Conservation (phyloP, 345 rosid genomes). For the Pseudoturritis turrita region DNA sequence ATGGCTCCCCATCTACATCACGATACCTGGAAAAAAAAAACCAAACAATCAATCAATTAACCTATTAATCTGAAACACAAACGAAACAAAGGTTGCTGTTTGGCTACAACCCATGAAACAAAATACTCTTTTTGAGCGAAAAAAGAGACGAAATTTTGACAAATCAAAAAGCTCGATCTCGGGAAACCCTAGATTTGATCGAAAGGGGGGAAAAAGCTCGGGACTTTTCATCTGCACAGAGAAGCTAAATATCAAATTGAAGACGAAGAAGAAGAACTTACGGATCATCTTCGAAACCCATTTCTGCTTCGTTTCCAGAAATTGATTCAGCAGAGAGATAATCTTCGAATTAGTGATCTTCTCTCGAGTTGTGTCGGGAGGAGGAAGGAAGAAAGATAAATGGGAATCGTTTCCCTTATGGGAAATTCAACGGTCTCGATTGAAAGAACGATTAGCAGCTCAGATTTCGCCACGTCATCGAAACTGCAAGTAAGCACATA, state of each 20-base stretch:
- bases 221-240: not conserved
- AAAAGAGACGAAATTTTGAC: not conserved
- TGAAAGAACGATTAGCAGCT: not conserved
- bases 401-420: not conserved
- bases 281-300: conserved; percentile 85
- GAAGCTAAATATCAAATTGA: not conserved
- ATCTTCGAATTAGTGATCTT: conserved; percentile 4
- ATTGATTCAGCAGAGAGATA: not conserved
- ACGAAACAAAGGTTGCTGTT: not conserved
- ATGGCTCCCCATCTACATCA: conserved; percentile 92
- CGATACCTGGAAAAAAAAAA: conserved; percentile 47
- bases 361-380: not conserved
- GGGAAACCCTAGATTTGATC: conserved; percentile 33
- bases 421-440: conserved; percentile 22
- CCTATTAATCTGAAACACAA: conserved; percentile 2
- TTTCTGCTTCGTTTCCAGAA: conserved; percentile 13
- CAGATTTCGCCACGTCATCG: conserved; percentile 22
- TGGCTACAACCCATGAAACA: not conserved
- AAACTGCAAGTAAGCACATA: not conserved
- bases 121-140: not conserved
- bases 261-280: conserved; percentile 26
- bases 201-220: not conserved
- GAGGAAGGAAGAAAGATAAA: not conserved
- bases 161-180: not conserved
- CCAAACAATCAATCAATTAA: not conserved